These are phyloP conservation scores for Ajuga chamaepitys DNA, from an alignment of 257 asterid species.

Conservation along the genomic window DNA sequence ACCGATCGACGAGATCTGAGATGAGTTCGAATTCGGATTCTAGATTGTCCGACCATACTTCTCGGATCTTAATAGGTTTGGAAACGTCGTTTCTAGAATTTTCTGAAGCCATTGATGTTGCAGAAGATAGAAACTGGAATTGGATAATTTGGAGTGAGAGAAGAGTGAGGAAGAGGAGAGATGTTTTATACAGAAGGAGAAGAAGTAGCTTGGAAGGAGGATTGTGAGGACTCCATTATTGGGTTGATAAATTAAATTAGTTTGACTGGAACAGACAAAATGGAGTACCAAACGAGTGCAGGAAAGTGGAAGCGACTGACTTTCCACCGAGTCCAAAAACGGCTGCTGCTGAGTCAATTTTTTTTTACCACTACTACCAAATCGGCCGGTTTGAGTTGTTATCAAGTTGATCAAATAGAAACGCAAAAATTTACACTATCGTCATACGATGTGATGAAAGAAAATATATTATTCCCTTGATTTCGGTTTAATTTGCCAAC, in stretches of 20 bases:
- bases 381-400: too few species aligned
- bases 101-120: conserved; percentile 15
- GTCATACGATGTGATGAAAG: too few species aligned
- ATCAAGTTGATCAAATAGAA: too few species aligned
- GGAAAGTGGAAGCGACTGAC: not conserved
- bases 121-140: not conserved
- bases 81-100: not conserved
- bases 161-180: not conserved
- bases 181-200: conserved; percentile 9
- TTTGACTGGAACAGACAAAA: conserved; percentile 5
- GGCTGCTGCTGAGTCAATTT: conserved; percentile 12
- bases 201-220: conserved; percentile 18
- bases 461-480: too few species aligned
- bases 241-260: not conserved
- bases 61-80: conserved; percentile 28
- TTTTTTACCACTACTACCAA: not conserved
- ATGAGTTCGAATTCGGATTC: conserved; percentile 39
- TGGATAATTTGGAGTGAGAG: not conserved
- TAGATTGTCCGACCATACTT: conserved; percentile 44
- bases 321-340: not conserved
- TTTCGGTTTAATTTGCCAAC: too few species aligned
- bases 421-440: too few species aligned
- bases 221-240: not conserved
- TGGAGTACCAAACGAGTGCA: not conserved
- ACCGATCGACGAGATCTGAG: conserved; percentile 29